phyloP scores from a whole-genome alignment of 345 rosid species.

The Raphanus raphanistrum region DNA sequence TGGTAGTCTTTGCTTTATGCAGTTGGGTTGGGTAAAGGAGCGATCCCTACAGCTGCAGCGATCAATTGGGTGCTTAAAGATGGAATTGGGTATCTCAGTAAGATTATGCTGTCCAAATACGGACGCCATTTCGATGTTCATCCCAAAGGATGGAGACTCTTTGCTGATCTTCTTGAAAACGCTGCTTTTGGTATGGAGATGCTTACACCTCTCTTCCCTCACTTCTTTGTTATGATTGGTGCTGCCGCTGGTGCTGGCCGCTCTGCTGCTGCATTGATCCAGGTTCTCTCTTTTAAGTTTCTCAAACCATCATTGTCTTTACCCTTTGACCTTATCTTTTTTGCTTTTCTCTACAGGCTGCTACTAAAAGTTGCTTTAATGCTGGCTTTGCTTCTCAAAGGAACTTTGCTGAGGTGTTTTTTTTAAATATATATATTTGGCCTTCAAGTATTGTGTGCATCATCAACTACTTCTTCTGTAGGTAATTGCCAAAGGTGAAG shows the following conservation, averaged over 20 bases:
- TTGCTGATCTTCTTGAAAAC: conserved; percentile 94
- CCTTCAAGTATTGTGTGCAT: background rate
- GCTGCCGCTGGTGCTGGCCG: conserved; percentile 93
- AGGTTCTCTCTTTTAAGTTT: conserved; percentile 42
- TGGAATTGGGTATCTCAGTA: conserved; percentile 94
- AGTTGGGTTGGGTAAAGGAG: conserved; percentile 95
- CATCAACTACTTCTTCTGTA: conserved; percentile 34
- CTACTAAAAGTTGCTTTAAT: conserved; percentile 91
- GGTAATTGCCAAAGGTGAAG: conserved; percentile 99
- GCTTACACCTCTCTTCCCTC: conserved; percentile 88
- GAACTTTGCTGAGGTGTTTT: conserved; percentile 99
- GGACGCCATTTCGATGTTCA: conserved; percentile 96
- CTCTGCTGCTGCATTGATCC: conserved; percentile 92
- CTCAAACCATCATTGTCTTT: background rate
- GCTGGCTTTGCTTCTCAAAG: conserved; percentile 99
- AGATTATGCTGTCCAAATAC: conserved; percentile 79
- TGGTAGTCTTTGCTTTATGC: conserved; percentile 93
- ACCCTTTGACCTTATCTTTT: conserved; percentile 6
- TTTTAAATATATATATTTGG: background rate
- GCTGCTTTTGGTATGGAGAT: conserved; percentile 94
- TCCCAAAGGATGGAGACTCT: conserved; percentile 96
- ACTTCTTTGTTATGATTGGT: conserved; percentile 72
- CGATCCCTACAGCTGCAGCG: conserved; percentile 95
- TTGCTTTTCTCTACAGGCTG: conserved; percentile 52
- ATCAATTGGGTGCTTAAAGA: conserved; percentile 97